phyloP scores from a whole-genome alignment of 345 rosid species.

The Citrus unshiu region DNA sequence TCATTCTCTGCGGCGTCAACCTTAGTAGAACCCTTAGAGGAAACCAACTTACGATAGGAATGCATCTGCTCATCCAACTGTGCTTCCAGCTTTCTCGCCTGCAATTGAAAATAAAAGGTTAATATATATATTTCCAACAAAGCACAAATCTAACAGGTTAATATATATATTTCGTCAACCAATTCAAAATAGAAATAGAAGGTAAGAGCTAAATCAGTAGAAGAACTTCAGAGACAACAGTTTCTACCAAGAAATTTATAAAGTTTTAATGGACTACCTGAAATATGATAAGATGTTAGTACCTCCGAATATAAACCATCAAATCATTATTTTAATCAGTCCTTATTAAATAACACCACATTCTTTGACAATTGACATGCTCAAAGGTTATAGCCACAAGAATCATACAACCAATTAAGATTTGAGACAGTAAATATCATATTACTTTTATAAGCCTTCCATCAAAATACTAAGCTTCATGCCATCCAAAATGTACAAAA shows the following conservation, averaged over 20 bases:
- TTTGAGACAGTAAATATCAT: neutral
- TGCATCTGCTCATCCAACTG: conserved; percentile 98
- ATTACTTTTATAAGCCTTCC: neutral
- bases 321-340: neutral
- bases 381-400: neutral
- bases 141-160: neutral
- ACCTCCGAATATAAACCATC: neutral
- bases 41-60: conserved; percentile 78
- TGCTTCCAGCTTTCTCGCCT: conserved; percentile 98
- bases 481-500: neutral
- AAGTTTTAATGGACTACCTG: neutral
- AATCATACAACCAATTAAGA: neutral
- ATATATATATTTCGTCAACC: neutral
- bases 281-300: neutral
- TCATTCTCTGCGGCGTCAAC: conserved; percentile 63
- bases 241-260: neutral
- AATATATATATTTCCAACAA: neutral
- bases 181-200: neutral
- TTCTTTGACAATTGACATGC: neutral
- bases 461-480: neutral
- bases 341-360: neutral
- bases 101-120: conserved; percentile 6
- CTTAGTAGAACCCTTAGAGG: conserved; percentile 59
- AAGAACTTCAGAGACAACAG: neutral
- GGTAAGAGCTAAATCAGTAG: neutral